Percentiles rank a stretch among this genome's conserved stretches.
These are phyloP conservation scores for Sporothrix pallida DNA, from an alignment of 2,329 filamentous ascomycete species.

Conservation along the genomic window DNA sequence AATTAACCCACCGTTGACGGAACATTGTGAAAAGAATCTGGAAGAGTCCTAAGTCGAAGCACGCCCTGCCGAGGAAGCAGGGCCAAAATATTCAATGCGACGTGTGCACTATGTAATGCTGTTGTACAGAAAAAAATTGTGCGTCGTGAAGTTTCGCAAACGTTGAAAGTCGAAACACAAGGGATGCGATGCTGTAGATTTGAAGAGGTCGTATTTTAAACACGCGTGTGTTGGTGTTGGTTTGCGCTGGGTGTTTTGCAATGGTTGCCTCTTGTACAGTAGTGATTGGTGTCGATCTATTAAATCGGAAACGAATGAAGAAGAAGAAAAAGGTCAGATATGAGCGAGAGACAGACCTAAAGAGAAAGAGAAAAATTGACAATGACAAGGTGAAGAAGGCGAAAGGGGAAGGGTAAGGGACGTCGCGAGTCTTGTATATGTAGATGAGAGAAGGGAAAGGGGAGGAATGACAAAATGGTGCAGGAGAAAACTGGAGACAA, in stretches of 20 bases:
- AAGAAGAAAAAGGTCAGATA: conserved; percentile 33
- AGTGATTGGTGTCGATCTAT: background rate
- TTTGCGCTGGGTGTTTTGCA: background rate
- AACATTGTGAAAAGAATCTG: conserved; percentile 41
- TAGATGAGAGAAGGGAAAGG: conserved; percentile 11
- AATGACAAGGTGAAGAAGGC: conserved; percentile 4
- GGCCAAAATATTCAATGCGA: background rate
- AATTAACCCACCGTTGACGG: conserved; percentile 44
- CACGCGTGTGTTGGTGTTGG: background rate
- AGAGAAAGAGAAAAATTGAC: background rate
- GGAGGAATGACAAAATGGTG: background rate
- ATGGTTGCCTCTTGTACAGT: background rate
- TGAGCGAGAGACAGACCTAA: conserved; percentile 37
- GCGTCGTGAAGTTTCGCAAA: conserved; percentile 7
- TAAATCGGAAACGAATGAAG: background rate
- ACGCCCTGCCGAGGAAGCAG: conserved; percentile 30
- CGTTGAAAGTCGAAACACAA: background rate
- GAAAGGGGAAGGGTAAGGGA: background rate
- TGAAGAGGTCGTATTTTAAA: background rate
- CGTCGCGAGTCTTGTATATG: background rate
- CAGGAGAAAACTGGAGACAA: conserved; percentile 1
- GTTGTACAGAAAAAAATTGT: conserved; percentile 25
- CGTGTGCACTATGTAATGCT: background rate
- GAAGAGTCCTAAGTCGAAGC: background rate
- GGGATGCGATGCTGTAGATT: background rate